phyloP scores from a whole-genome alignment of 225 moss, liverwort and hornwort genomes.

The Physcomitrellopsis africana region DNA sequence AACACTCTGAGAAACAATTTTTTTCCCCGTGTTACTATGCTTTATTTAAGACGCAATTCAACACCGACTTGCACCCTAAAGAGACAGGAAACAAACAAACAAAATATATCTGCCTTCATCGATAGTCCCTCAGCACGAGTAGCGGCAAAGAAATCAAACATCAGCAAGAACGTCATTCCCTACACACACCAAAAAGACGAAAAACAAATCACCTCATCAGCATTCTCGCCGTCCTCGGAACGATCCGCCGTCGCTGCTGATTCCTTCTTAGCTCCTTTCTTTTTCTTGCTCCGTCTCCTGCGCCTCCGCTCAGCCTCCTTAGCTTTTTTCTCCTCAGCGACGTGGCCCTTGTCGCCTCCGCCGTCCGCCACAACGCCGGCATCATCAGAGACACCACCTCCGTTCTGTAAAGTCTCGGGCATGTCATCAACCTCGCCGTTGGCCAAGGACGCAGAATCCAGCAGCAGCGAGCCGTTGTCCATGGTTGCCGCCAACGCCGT shows the following conservation, averaged over 20 bases:
- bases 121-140: background rate
- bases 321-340: conserved; percentile 54
- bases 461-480: conserved; percentile 38
- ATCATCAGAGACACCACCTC: conserved; percentile 22
- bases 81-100: conserved; percentile 20
- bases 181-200: background rate
- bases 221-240: conserved; percentile 56
- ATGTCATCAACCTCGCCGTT: conserved; percentile 48
- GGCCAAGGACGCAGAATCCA: conserved; percentile 13
- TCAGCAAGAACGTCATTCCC: background rate
- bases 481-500: conserved; percentile 38
- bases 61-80: conserved; percentile 20
- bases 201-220: conserved; percentile 41
- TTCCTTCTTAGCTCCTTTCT: conserved; percentile 46
- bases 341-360: conserved; percentile 24
- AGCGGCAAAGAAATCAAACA: background rate
- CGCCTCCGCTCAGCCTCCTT: conserved; percentile 84
- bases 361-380: conserved; percentile 28
- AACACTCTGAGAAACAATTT: conserved; percentile 5
- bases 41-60: background rate
- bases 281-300: conserved; percentile 86
- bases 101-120: background rate
- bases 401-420: conserved; percentile 23
- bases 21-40: background rate
- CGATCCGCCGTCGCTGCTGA: conserved; percentile 38